Evolutionary conservation across 1,284 basidiomycete species (phyloP).

Genomic region (Malassezia japonica): DNA sequence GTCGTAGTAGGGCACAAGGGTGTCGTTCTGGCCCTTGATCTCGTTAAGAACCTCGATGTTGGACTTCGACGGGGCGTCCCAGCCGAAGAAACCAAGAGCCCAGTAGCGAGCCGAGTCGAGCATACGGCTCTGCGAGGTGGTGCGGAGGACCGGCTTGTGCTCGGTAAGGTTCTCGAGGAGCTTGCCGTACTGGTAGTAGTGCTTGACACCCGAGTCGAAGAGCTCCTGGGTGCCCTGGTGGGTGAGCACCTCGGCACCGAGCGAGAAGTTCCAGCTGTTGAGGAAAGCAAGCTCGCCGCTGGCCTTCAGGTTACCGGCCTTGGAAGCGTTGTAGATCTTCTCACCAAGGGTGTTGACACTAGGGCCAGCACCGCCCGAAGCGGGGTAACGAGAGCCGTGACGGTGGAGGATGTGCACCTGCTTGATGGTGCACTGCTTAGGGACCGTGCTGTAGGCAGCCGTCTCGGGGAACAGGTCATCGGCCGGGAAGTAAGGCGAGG

Average conservation of each 20-base stretch:
- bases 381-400: conserved; percentile 43
- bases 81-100: conserved; percentile 31
- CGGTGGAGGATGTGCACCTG: conserved; percentile 43
- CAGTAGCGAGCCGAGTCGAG: conserved; percentile 75
- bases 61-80: conserved; percentile 26
- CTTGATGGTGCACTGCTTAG: conserved; percentile 22
- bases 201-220: conserved; percentile 40
- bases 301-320: conserved; percentile 32
- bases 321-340: neutral
- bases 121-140: conserved; percentile 58
- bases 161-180: conserved; percentile 23
- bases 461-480: conserved; percentile 17
- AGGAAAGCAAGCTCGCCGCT: conserved; percentile 61
- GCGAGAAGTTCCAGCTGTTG: conserved; percentile 57
- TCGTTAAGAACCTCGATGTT: conserved; percentile 40
- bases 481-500: conserved; percentile 8
- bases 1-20: conserved; percentile 64
- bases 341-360: conserved; percentile 4
- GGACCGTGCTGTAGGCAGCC: conserved; percentile 3
- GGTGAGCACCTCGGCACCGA: conserved; percentile 62
- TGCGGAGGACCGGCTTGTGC: conserved; percentile 38
- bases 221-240: conserved; percentile 70
- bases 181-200: conserved; percentile 46
- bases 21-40: conserved; percentile 56
- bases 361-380: neutral